A percentile compares a stretch with the other conserved stretches of the same genome.
phyloP scores from a whole-genome alignment of 768 basidiomycete genomes.

The Tulasnella sp. region DNA sequence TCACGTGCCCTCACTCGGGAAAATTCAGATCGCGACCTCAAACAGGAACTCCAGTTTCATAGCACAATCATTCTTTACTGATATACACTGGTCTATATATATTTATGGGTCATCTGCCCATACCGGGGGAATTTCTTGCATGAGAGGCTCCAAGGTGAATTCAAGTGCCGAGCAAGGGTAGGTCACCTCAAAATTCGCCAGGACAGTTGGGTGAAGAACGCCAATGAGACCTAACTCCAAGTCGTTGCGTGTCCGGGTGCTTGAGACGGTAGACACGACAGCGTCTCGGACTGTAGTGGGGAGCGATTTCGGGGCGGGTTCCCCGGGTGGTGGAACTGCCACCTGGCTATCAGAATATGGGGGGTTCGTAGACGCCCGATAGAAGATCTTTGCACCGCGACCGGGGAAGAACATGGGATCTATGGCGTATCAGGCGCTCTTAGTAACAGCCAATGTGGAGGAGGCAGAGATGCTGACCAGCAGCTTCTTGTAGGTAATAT shows the following conservation, averaged over 20 bases:
- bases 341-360: constrained; percentile 5
- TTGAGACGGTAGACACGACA: constrained; percentile 35
- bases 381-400: constrained; percentile 83
- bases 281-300: constrained; percentile 30
- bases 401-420: constrained; percentile 94
- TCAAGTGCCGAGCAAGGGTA: constrained; percentile 93
- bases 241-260: constrained; percentile 34
- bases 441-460: background rate
- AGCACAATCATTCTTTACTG: too few relatives aligned
- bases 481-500: constrained; percentile 82
- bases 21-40: too few relatives aligned
- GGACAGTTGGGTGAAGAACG: constrained; percentile 82
- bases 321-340: background rate
- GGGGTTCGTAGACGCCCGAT: constrained; percentile 43
- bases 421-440: constrained; percentile 25
- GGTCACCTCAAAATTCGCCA: constrained; percentile 85
- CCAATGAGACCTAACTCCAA: constrained; percentile 78
- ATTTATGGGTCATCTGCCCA: constrained; percentile 18
- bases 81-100: too few relatives aligned
- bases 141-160: constrained; percentile 91
- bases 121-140: constrained; percentile 39
- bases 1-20: too few relatives aligned
- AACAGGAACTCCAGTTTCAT: too few relatives aligned
- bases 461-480: constrained; percentile 43
- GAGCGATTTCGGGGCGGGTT: background rate